Base-by-base conservation (phyloP, 805 yeast species). In the Torulaspora quercuum region DNA sequence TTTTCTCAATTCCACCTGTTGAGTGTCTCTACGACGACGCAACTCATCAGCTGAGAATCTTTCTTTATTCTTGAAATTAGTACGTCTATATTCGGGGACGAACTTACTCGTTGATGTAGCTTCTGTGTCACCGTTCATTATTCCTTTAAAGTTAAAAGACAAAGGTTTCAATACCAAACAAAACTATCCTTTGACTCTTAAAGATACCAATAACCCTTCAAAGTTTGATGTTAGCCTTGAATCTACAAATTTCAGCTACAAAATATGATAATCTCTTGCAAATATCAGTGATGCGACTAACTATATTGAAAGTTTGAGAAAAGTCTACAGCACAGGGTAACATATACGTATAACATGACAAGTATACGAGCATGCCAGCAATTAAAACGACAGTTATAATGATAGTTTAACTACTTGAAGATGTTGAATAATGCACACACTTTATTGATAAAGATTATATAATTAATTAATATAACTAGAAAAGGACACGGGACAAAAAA, bases 41-140 rank as follows among this genome's bases (percentile, higher is more conserved):
- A 92, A 78, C 71, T 92, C 98, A 61, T 92, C 98, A 41, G 87
- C 86, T 55, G 84, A 83, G 61, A 92, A 92, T 59, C 95, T 78
- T 46, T 92, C 87, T 63, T 89, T 86, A 70, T 92, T 90, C 64
- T 92, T 92, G 72, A 85, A 92, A 59, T 82, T 86, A 26, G 97
- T 88, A 65, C 96, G 86, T 67, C 98, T 88, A 65, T 90, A 90
- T 65, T 92, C 97, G 30, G 98, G 98, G 43, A 92, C 85, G 65
- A 86, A 90, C 67, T 89, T 82, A 52, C 72, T 72, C 26, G 90
- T 75, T 25, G 88, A 69, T 7, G 53, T 36, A 16, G 53, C 42
- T 8, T 49, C 54, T 32, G 42, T 25, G 48, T 82, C 88, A 31
- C 81, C 68, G 55, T 82, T 89, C 95, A 84, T 85, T 20, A n/a